Conservation (phyloP, 768 basidiomycete genomes). For the Agrocybe pediades region DNA sequence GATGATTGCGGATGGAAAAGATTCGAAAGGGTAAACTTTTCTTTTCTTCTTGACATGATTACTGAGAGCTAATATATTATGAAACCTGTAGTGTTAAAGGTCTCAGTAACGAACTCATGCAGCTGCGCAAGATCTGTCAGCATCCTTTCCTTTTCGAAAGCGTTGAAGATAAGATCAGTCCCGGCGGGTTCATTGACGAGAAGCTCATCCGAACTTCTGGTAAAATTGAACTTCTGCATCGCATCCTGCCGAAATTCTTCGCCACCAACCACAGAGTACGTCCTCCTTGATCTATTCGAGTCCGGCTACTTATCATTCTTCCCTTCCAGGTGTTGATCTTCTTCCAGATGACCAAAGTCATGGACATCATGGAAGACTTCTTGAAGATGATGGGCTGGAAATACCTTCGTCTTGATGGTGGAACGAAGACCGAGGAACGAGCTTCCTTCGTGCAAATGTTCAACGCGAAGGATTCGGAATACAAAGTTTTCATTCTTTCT, state of each 20-base stretch:
- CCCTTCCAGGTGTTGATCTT: conserved; percentile 87
- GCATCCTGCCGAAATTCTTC: conserved; percentile 95
- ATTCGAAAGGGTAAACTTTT: conserved; percentile 64
- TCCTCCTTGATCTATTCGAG: background rate
- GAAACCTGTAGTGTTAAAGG: conserved; percentile 81
- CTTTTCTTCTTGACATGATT: background rate
- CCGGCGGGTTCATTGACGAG: conserved; percentile 78
- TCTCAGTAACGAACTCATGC: conserved; percentile 94
- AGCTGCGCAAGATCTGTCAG: conserved; percentile 96
- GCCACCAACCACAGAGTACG: conserved; percentile 84
- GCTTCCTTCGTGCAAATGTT: conserved; percentile 84
- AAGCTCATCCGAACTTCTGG: conserved; percentile 86
- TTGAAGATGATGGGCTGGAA: conserved; percentile 85
- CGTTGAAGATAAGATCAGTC: conserved; percentile 93
- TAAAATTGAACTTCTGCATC: conserved; percentile 90
- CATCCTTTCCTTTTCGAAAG: conserved; percentile 97
- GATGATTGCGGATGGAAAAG: conserved; percentile 88
- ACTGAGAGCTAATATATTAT: conserved; percentile 33
- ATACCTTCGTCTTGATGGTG: conserved; percentile 92
- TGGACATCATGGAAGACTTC: conserved; percentile 98
- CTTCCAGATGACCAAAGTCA: conserved; percentile 99
- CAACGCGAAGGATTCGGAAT: conserved; percentile 87
- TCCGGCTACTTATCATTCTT: conserved; percentile 1
- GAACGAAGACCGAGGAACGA: conserved; percentile 95
- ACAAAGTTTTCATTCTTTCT: conserved; percentile 90